phyloP scores from a whole-genome alignment of 2,329 filamentous ascomycete genomes.

The Diaporthe destruens region DNA sequence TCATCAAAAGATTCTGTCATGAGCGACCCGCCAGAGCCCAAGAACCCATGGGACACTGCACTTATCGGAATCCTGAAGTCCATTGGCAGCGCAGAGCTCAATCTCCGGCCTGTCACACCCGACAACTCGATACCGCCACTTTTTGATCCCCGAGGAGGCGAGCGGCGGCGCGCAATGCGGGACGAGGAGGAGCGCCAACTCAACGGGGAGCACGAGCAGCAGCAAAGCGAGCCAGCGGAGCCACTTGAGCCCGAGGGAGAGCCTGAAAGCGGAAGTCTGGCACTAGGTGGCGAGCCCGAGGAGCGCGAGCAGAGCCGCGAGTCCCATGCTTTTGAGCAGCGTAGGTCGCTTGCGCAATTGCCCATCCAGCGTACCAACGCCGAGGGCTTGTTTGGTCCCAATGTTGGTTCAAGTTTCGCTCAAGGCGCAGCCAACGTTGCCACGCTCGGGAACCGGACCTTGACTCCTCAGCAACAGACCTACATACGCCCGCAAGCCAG shows the following conservation, averaged over 20 bases:
- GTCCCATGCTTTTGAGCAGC: slow-evolving; percentile 65
- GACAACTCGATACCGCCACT: slow-evolving; percentile 70
- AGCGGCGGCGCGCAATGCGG: slow-evolving; percentile 82
- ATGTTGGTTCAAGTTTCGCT: slow-evolving; percentile 62
- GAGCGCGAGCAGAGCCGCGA: slow-evolving; percentile 73
- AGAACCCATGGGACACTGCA: slow-evolving; percentile 36
- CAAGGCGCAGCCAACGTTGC: slow-evolving; percentile 64
- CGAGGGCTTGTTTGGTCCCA: slow-evolving; percentile 68
- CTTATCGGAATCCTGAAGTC: slow-evolving; percentile 41
- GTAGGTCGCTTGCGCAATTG: slow-evolving; percentile 78
- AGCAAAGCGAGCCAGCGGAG: slow-evolving; percentile 41
- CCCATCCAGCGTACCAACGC: slow-evolving; percentile 77
- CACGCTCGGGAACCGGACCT: slow-evolving; percentile 75
- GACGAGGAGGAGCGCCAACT: slow-evolving; percentile 74
- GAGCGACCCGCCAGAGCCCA: slow-evolving; percentile 5
- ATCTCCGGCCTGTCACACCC: slow-evolving; percentile 32
- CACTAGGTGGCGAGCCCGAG: slow-evolving; percentile 93
- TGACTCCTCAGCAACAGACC: slow-evolving; percentile 85
- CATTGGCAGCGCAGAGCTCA: slow-evolving; percentile 41
- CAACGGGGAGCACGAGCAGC: slow-evolving; percentile 62
- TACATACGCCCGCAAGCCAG: slow-evolving; percentile 73
- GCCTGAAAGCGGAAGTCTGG: slow-evolving; percentile 84
- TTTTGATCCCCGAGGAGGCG: slow-evolving; percentile 85
- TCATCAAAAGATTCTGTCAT: slow-evolving; percentile 27
- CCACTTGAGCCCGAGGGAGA: slow-evolving; percentile 73